Base-by-base conservation (phyloP, 257 asterid species). In the Nicotiana otophora region DNA sequence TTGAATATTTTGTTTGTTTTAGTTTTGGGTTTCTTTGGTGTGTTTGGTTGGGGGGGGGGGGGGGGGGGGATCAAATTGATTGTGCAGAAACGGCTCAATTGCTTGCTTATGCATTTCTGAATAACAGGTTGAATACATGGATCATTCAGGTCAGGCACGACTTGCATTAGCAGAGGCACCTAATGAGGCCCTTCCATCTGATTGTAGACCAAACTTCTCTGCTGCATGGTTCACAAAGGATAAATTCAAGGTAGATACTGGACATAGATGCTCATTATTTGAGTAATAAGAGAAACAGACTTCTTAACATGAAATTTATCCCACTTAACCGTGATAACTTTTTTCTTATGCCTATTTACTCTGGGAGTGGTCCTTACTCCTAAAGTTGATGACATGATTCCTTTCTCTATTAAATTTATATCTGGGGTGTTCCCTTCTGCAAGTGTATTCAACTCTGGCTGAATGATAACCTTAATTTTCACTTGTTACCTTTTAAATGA, bases 151-250 rank as follows among this genome's bases (percentile, higher is more conserved):
- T 82, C 94, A 93, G 84, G 90, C 88, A 67, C 90, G 86, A 86
- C 84, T 82, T 85, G 98, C 98, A 58, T 90, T 89, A 20, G 93
- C 99, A 53, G 99, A 96, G 89, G 97, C 98, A 87, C 99, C 99
- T 33, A 87, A 89, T 83, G 98, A 94, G 89, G 98, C 98, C 84
- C 98, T 96, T 81, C 98, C 99, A 23, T 81, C 89, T 82, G 82
- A 89, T 79, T 96, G 99, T 85, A 91, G 98, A 85, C 98, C 98
- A 53, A 94, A 84, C 87, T 96, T 96, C 51, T 93, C 95, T 87
- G 89, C 91, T 87, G 99, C 98, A 79, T 96, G 98, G 98, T 85
- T 90, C 89, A 88, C 98, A 77, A 96, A 94, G 88, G 93, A 93
- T 87, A 94, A 87, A 86, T 93, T 93, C 65, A 87, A 90, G 97